Conservation (phyloP, 345 rosid genomes). For the Ceriops zippeliana region DNA sequence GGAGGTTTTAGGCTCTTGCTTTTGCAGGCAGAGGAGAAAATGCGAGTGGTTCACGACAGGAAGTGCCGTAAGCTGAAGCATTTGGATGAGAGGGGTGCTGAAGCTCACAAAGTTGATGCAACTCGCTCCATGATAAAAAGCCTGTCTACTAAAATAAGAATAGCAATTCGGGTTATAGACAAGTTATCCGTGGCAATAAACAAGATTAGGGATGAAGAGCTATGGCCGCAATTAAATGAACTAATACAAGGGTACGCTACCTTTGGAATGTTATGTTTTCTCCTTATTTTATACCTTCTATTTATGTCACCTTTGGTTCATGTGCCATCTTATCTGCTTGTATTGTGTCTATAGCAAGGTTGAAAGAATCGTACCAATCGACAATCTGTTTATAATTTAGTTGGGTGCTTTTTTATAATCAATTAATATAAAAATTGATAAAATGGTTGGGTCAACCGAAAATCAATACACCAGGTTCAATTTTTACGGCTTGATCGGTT, state of each 20-base stretch:
- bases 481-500: too few species aligned
- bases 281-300: not conserved
- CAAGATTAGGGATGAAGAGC: constrained; percentile 93
- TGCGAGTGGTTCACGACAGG: constrained; percentile 73
- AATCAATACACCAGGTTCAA: too few species aligned
- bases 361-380: too few species aligned
- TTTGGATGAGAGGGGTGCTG: constrained; percentile 81
- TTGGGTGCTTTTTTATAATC: too few species aligned
- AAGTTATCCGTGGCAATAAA: constrained; percentile 75
- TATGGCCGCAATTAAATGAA: constrained; percentile 87
- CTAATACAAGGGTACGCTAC: constrained; percentile 75
- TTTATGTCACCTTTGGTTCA: not conserved
- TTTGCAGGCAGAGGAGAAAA: constrained; percentile 82
- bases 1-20: constrained; percentile 7
- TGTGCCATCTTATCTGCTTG: not conserved
- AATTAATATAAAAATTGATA: too few species aligned
- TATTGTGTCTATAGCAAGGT: not conserved
- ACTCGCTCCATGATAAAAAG: constrained; percentile 48
- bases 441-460: too few species aligned
- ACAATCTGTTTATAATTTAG: too few species aligned
- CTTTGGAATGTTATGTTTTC: not conserved
- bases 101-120: constrained; percentile 56
- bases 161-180: constrained; percentile 85
- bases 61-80: constrained; percentile 68
- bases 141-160: constrained; percentile 76